These are phyloP conservation scores for Talaromyces sp. DNA, from an alignment of 2,329 filamentous ascomycete genomes.

Conservation along the genomic window DNA sequence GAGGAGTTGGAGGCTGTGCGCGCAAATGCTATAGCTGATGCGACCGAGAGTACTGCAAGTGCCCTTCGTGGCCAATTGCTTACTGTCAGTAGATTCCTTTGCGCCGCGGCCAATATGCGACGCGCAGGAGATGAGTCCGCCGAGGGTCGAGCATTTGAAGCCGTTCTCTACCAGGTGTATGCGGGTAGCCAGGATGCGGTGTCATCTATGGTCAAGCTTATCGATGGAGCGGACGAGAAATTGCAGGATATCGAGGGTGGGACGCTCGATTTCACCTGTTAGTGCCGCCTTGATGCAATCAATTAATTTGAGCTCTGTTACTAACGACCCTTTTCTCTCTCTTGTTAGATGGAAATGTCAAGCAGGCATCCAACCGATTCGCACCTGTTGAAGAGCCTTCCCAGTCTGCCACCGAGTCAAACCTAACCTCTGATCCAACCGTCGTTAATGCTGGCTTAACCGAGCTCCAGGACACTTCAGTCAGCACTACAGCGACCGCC, in stretches of 20 bases:
- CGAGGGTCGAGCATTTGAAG: conserved; percentile 66
- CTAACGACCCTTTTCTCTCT: background rate
- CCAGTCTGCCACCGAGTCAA: conserved; percentile 43
- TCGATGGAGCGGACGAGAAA: conserved; percentile 61
- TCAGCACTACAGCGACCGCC: conserved; percentile 60
- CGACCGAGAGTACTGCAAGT: conserved; percentile 50
- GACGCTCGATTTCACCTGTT: conserved; percentile 60
- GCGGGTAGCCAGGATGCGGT: conserved; percentile 64
- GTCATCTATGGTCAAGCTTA: conserved; percentile 61
- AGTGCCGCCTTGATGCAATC: conserved; percentile 30
- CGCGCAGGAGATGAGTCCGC: conserved; percentile 47
- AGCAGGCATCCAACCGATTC: conserved; percentile 52
- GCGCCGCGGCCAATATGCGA: conserved; percentile 63
- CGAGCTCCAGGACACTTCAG: conserved; percentile 56
- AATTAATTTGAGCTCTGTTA: conserved; percentile 6
- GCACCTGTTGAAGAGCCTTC: conserved; percentile 29
- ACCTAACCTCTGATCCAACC: conserved; percentile 58
- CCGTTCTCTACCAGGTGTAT: conserved; percentile 64
- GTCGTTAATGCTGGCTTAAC: conserved; percentile 62
- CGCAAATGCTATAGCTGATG: conserved; percentile 54
- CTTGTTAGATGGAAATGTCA: conserved; percentile 55
- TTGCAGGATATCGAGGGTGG: conserved; percentile 61
- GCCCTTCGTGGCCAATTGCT: conserved; percentile 59
- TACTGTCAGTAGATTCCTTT: conserved; percentile 63
- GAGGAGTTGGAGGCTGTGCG: conserved; percentile 58